Evolutionary conservation across 23 red algal species (phyloP).

Genomic region (Chondrus crispus): DNA sequence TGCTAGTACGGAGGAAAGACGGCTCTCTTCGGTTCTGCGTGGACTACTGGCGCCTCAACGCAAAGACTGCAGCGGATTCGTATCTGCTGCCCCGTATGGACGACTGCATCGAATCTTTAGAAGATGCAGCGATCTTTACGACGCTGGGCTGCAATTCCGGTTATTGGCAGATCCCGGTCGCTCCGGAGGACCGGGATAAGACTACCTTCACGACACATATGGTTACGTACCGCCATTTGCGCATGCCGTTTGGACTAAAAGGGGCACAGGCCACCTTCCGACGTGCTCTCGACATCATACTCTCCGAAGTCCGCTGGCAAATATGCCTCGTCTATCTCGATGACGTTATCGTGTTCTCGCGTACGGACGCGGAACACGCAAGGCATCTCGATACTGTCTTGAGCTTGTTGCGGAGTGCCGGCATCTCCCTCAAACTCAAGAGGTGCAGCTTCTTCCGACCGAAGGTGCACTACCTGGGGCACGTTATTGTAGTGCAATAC

Average conservation of each 20-base stretch:
- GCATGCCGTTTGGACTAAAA: conserved; percentile 28
- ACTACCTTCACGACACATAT: neutral
- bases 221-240: neutral
- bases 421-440: no score
- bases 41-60: conserved; percentile 38
- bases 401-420: no score
- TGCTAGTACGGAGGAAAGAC: neutral
- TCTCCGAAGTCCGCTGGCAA: neutral
- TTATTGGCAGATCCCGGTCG: conserved; percentile 3
- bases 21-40: conserved; percentile 26
- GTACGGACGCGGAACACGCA: no score
- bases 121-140: neutral
- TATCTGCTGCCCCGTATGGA: conserved; percentile 35
- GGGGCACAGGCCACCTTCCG: conserved; percentile 28
- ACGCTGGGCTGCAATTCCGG: conserved; percentile 5
- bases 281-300: conserved; percentile 25
- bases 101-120: conserved; percentile 9
- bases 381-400: no score
- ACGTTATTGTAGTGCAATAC: no score
- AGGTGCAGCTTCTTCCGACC: no score
- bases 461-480: no score
- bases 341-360: conserved; percentile 34
- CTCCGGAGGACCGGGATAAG: conserved; percentile 13
- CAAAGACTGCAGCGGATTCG: neutral
- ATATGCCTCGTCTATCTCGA: neutral